A percentile compares a stretch with the other conserved stretches of the same genome.
Evolutionary conservation across 1,284 basidiomycete species (phyloP).

Genomic region (Leccinum subrobustum): DNA sequence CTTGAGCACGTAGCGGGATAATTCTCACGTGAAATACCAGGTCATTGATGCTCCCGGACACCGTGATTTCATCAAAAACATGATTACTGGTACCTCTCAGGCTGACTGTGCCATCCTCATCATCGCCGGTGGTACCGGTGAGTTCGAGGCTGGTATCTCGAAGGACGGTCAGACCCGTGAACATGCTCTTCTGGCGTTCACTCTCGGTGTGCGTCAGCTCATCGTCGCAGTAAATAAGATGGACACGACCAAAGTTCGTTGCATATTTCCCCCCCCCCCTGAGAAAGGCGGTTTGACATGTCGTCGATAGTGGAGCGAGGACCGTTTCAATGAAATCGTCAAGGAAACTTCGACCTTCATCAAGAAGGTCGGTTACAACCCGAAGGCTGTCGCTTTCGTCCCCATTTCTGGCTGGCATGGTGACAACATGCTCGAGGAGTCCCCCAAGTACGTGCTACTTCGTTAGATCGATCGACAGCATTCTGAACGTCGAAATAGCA

Average conservation of each 20-base stretch:
- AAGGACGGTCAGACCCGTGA: slow-evolving; percentile 99
- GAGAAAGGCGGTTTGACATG: slow-evolving; percentile 7
- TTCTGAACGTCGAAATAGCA: slow-evolving; percentile 51
- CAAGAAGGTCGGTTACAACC: slow-evolving; percentile 99
- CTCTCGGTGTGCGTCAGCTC: slow-evolving; percentile 99
- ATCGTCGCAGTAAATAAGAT: slow-evolving; percentile 99
- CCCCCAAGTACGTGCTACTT: slow-evolving; percentile 68
- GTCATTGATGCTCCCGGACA: slow-evolving; percentile 99
- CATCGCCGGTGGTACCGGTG: slow-evolving; percentile 98
- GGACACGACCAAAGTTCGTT: slow-evolving; percentile 89
- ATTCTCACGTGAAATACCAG: slow-evolving; percentile 36
- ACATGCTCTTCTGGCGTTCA: slow-evolving; percentile 99
- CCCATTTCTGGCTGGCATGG: slow-evolving; percentile 99
- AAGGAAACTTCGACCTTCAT: slow-evolving; percentile 99
- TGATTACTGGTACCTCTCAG: slow-evolving; percentile 99
- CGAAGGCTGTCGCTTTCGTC: slow-evolving; percentile 97
- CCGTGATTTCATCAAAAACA: slow-evolving; percentile 99
- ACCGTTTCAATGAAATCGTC: slow-evolving; percentile 99
- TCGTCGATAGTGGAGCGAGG: slow-evolving; percentile 85
- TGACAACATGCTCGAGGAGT: slow-evolving; percentile 99
- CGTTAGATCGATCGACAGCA: neutral
- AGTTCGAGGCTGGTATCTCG: slow-evolving; percentile 99
- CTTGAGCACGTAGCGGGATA: neutral
- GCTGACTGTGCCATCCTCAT: slow-evolving; percentile 99
- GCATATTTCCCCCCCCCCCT: neutral